A percentile compares a stretch with the other conserved stretches of the same genome.
Evolutionary conservation across 2,329 filamentous ascomycete genomes (phyloP).

Genomic region (Septoria petroselini): DNA sequence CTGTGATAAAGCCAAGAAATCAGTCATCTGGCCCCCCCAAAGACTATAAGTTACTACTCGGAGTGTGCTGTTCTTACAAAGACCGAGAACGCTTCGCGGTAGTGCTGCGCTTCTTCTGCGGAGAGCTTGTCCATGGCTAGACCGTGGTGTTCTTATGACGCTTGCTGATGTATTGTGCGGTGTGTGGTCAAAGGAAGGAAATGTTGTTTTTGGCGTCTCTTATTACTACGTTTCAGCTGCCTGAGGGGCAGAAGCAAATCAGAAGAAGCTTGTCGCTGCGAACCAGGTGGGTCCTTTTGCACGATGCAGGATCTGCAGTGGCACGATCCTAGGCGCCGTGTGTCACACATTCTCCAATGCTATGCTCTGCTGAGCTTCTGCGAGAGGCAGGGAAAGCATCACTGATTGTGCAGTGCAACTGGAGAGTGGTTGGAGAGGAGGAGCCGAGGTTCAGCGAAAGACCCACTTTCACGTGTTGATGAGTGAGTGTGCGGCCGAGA

Average conservation of each 20-base stretch:
- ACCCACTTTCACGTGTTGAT: conserved; percentile 1
- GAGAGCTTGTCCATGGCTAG: conserved; percentile 17
- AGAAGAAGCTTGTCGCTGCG: not conserved
- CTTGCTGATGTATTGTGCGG: not conserved
- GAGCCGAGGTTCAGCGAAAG: conserved; percentile 2
- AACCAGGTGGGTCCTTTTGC: not conserved
- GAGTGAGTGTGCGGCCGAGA: too few species aligned
- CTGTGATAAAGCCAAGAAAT: conserved; percentile 10
- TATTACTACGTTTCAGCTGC: conserved; percentile 8
- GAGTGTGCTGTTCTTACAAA: conserved; percentile 9
- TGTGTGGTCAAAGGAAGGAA: not conserved
- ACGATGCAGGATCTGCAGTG: not conserved
- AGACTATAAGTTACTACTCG: too few species aligned
- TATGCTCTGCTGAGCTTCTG: too few species aligned
- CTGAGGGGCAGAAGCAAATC: not conserved
- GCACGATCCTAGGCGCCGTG: not conserved
- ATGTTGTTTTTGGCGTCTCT: not conserved
- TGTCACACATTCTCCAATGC: too few species aligned
- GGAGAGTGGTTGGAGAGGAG: not conserved
- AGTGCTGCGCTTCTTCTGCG: conserved; percentile 17
- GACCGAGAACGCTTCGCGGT: conserved; percentile 17
- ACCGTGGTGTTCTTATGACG: not conserved
- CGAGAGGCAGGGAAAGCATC: too few species aligned
- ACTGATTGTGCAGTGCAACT: too few species aligned
- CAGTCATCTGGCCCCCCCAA: too few species aligned